These are phyloP conservation scores for Hansenula anomala DNA, from an alignment of 1,139 yeast genomes.

Conservation along the genomic window DNA sequence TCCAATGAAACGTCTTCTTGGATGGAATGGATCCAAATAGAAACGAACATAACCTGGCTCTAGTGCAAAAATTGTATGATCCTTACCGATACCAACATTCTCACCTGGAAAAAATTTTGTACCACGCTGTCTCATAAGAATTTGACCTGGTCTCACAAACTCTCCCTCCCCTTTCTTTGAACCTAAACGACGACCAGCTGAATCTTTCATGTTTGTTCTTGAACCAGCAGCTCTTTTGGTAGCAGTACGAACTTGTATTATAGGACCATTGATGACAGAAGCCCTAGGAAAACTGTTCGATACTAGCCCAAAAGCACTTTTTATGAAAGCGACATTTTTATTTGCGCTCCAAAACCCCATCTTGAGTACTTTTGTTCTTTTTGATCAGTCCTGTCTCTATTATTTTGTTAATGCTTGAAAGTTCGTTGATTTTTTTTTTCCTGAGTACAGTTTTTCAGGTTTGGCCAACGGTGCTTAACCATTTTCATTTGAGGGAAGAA, in stretches of 20 bases:
- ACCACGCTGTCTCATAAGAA: conserved; percentile 92
- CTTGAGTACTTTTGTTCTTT: not conserved
- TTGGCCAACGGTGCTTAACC: too few species aligned
- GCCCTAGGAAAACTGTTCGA: not conserved
- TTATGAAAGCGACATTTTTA: not conserved
- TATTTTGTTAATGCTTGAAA: too few species aligned
- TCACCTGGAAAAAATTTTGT: conserved; percentile 96
- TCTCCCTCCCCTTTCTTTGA: conserved; percentile 75
- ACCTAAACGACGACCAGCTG: conserved; percentile 93
- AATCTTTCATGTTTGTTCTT: conserved; percentile 86
- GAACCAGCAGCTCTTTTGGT: conserved; percentile 95
- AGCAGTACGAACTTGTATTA: conserved; percentile 70
- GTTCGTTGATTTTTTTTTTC: conserved; percentile 1
- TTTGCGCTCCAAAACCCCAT: conserved; percentile 2
- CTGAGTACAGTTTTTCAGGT: too few species aligned
- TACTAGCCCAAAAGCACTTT: not conserved
- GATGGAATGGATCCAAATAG: conserved; percentile 96
- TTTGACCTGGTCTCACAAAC: conserved; percentile 72
- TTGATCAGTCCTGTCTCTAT: too few species aligned
- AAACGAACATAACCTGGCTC: conserved; percentile 94
- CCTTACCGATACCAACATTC: conserved; percentile 85
- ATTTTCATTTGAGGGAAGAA: too few species aligned
- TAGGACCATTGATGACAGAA: conserved; percentile 8
- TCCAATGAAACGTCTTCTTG: conserved; percentile 86
- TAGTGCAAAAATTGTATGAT: conserved; percentile 84